Evolutionary conservation across 2,329 filamentous ascomycete species (phyloP).

Genomic region (Lecanicillium sp.): DNA sequence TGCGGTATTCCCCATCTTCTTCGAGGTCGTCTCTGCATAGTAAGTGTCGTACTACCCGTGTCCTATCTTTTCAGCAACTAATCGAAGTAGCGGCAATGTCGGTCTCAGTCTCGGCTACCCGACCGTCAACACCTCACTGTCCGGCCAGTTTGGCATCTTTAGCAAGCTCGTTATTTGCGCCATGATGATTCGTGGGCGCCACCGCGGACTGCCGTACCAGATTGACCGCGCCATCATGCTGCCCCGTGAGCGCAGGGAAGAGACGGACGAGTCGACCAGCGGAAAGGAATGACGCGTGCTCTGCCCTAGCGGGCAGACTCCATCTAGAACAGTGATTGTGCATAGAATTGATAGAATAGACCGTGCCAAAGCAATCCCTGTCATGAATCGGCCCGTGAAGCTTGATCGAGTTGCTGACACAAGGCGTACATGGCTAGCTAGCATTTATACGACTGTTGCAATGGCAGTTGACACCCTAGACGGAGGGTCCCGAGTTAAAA

Average conservation of each 20-base stretch:
- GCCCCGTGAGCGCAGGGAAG: background rate
- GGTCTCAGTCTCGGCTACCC: constrained; percentile 31
- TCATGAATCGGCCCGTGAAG: too few species aligned
- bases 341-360: background rate
- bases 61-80: background rate
- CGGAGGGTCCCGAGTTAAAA: background rate
- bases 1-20: constrained; percentile 27
- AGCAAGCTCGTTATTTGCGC: constrained; percentile 32
- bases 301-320: background rate
- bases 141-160: constrained; percentile 25
- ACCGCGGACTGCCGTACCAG: constrained; percentile 29
- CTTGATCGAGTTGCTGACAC: too few species aligned
- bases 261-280: background rate
- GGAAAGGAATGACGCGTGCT: background rate
- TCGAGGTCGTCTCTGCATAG: constrained; percentile 30
- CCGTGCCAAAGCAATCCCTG: background rate
- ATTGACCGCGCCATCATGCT: constrained; percentile 31
- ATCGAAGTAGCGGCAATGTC: constrained; percentile 28
- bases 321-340: background rate
- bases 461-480: background rate
- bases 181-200: constrained; percentile 33
- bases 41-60: constrained; percentile 15
- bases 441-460: background rate
- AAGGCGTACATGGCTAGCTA: background rate
- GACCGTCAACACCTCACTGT: constrained; percentile 24